Conservation (phyloP, 768 basidiomycete genomes). For the Collybiopsis luxurians region DNA sequence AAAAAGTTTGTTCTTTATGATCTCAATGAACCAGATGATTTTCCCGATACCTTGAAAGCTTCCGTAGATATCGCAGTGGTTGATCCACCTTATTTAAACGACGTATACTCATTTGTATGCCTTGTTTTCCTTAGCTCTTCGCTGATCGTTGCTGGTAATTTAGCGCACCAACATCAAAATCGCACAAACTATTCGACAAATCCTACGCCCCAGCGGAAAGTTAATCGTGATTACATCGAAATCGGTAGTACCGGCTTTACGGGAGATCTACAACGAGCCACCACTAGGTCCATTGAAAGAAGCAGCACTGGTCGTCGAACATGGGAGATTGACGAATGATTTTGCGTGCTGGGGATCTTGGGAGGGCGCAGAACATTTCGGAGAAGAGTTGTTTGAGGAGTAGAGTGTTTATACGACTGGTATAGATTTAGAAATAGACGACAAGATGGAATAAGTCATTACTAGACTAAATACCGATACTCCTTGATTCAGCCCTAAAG, state of each 20-base stretch:
- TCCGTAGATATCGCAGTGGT: slow-evolving; percentile 37
- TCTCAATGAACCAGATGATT: slow-evolving; percentile 38
- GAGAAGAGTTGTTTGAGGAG: background rate
- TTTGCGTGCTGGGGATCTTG: slow-evolving; percentile 44
- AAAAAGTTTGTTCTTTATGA: slow-evolving; percentile 41
- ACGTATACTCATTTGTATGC: slow-evolving; percentile 29
- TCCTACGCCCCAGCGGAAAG: slow-evolving; percentile 38
- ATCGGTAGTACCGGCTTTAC: slow-evolving; percentile 31
- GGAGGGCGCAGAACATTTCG: slow-evolving; percentile 32
- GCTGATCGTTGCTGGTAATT: background rate
- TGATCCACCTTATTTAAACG: slow-evolving; percentile 47
- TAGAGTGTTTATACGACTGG: too few species aligned
- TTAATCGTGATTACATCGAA: slow-evolving; percentile 39
- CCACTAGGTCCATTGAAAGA: slow-evolving; percentile 36
- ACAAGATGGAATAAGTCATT: too few species aligned
- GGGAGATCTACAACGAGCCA: slow-evolving; percentile 30
- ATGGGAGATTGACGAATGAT: slow-evolving; percentile 38
- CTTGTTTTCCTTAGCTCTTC: background rate
- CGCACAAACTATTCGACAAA: slow-evolving; percentile 33
- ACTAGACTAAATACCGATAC: too few species aligned
- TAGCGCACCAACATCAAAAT: slow-evolving; percentile 40
- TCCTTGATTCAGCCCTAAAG: too few species aligned
- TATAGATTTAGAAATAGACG: too few species aligned
- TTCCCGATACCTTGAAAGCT: slow-evolving; percentile 30
- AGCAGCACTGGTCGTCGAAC: slow-evolving; percentile 32